Base-by-base conservation (phyloP, 2,329 filamentous ascomycete species). In the Sporothrix euskadiensis region DNA sequence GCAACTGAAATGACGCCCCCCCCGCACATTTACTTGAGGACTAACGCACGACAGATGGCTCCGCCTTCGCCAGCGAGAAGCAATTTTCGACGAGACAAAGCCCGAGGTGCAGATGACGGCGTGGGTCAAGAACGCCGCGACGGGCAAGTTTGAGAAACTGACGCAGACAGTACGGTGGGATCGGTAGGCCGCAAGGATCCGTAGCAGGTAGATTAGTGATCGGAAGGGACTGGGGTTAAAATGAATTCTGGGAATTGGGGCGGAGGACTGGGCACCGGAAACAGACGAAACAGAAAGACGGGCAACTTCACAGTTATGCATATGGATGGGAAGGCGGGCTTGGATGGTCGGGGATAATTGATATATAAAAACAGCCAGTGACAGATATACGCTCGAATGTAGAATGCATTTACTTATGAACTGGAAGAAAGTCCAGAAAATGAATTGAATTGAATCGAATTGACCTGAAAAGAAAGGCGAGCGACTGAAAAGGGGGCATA, bases 51-150 rank as follows among this genome's bases (percentile, higher is more conserved):
- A 6, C 22, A 73, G 72, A 22, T 75, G 74, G 74, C 59, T 57
- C n/a, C 71, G 74, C 1, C 72, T 75, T 22, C 74, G 74, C n/a
- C 69, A 73, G n/a, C 71, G 74, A n/a, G 74, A 75, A 39, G 74
- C 69, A 10, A 59, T 71, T 41, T 75, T 75, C 52, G 74, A 75
- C 63, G 72, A 72, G 66, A 73, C 71, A 1, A 57, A 69, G 68
- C 73, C 74, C 26, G 47, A 69, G 73, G 73, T 73, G 32, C 22
- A 49, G n/a, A 74, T 75, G 66, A 71, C 71, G 26, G 73, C 71
- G 7, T 70, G 65, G 41, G 47, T 69, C 26, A 74, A 74, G 68
- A 69, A 74, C 66, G 57, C 44, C 41, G 19, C 7, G 16, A 73
- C 70, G 44, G 73, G 74, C 22, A 2, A 57, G n/a, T 75, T 71